Percentiles rank a stretch among this genome's conserved stretches.
Conservation (phyloP, 2,329 filamentous ascomycete species). For the Raffaelea ambrosiae region DNA sequence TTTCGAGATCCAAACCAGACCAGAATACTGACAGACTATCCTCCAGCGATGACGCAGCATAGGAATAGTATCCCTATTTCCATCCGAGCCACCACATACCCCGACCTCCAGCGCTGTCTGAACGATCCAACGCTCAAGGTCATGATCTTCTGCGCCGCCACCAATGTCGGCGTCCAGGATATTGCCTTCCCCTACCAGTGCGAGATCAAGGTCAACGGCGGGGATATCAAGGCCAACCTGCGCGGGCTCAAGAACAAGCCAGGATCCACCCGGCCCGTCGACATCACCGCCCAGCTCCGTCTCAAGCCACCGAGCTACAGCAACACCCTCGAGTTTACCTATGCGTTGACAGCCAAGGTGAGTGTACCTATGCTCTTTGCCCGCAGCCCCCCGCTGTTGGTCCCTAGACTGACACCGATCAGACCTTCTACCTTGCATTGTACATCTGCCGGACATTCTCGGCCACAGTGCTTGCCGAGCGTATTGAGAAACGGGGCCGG, state of each 20-base stretch:
- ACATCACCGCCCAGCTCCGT: conserved; percentile 72
- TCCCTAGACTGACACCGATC: not conserved
- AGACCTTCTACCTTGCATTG: conserved; percentile 66
- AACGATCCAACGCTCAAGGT: conserved; percentile 57
- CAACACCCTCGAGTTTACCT: conserved; percentile 79
- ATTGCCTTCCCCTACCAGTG: conserved; percentile 87
- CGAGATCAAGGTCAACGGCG: conserved; percentile 82
- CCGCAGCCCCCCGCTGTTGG: too few relatives aligned
- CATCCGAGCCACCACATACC: conserved; percentile 41
- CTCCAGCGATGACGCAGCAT: conserved; percentile 47
- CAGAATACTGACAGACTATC: not conserved
- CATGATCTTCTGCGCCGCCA: conserved; percentile 75
- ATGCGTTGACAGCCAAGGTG: conserved; percentile 83
- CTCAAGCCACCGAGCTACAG: conserved; percentile 58
- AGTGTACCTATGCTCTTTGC: too few relatives aligned
- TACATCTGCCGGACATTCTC: conserved; percentile 68
- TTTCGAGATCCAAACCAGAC: not conserved
- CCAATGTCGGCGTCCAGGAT: conserved; percentile 58
- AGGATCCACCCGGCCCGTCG: conserved; percentile 85
- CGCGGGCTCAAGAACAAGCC: conserved; percentile 94
- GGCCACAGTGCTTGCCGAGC: conserved; percentile 61
- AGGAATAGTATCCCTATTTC: conserved; percentile 37
- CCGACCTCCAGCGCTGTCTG: conserved; percentile 45
- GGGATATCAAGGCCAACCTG: conserved; percentile 85
- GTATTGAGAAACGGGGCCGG: conserved; percentile 56